Conservation (phyloP, 2,329 filamentous ascomycete species). For the Onygenales sp. region DNA sequence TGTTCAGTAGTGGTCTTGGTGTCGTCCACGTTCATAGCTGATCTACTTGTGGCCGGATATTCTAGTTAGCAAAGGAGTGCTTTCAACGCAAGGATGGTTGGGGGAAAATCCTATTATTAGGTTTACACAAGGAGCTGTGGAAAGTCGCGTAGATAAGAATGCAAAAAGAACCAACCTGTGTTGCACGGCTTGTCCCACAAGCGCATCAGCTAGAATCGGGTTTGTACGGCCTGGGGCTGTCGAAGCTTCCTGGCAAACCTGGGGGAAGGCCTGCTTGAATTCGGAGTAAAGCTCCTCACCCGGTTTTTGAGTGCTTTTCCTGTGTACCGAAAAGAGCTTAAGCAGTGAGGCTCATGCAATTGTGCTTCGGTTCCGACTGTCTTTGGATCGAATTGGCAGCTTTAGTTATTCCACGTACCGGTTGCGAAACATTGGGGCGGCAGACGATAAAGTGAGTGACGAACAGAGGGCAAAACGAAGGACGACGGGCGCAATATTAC, state of each 20-base stretch:
- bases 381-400: neutral
- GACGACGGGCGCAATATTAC: neutral
- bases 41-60: slow-evolving; percentile 22
- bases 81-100: neutral
- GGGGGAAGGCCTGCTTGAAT: slow-evolving; percentile 76
- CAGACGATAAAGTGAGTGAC: slow-evolving; percentile 5
- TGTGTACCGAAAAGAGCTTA: slow-evolving; percentile 23
- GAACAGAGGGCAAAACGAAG: slow-evolving; percentile 7
- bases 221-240: neutral
- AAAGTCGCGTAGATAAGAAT: neutral
- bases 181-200: neutral
- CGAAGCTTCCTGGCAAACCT: slow-evolving; percentile 47
- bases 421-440: slow-evolving; percentile 37
- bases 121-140: neutral
- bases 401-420: slow-evolving; percentile 27
- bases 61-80: neutral
- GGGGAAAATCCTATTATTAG: neutral
- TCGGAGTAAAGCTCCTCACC: slow-evolving; percentile 72
- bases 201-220: slow-evolving; percentile 4
- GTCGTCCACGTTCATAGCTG: slow-evolving; percentile 38
- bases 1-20: slow-evolving; percentile 68
- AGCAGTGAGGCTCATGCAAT: neutral
- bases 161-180: neutral
- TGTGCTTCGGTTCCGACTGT: neutral
- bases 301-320: slow-evolving; percentile 75